Conservation (phyloP, 768 basidiomycete genomes). For the Russula ochroleuca region DNA sequence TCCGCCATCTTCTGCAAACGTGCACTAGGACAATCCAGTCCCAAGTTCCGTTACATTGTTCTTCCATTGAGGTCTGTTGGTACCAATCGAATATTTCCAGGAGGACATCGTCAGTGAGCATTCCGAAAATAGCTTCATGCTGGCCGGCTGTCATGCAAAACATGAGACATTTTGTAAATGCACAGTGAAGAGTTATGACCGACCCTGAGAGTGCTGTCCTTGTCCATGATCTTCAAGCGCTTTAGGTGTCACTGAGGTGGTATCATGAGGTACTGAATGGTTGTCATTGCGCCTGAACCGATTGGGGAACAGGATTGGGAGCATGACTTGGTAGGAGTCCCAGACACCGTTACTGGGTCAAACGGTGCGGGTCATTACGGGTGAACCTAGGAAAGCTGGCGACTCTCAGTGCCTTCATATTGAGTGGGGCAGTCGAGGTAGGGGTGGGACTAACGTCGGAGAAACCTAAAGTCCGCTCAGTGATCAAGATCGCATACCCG, state of each 20-base stretch:
- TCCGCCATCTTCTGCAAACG: conserved; percentile 6
- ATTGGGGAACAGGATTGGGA: background rate
- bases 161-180: background rate
- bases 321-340: background rate
- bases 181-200: background rate
- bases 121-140: background rate
- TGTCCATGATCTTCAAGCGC: background rate
- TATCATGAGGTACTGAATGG: background rate
- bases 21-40: background rate
- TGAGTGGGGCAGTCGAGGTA: too few relatives aligned
- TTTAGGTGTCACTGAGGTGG: background rate
- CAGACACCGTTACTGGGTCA: background rate
- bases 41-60: background rate
- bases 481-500: too few relatives aligned
- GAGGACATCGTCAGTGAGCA: background rate
- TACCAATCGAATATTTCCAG: background rate
- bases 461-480: too few relatives aligned
- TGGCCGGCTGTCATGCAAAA: background rate
- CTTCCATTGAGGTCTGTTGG: background rate
- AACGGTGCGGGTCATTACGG: background rate
- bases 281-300: background rate
- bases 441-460: too few relatives aligned
- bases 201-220: background rate
- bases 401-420: too few relatives aligned
- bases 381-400: too few relatives aligned